Percentiles rank a stretch among this genome's conserved stretches.
Evolutionary conservation across 1,139 yeast genomes (phyloP).

Genomic region (Sugiyamaella paludigena): DNA sequence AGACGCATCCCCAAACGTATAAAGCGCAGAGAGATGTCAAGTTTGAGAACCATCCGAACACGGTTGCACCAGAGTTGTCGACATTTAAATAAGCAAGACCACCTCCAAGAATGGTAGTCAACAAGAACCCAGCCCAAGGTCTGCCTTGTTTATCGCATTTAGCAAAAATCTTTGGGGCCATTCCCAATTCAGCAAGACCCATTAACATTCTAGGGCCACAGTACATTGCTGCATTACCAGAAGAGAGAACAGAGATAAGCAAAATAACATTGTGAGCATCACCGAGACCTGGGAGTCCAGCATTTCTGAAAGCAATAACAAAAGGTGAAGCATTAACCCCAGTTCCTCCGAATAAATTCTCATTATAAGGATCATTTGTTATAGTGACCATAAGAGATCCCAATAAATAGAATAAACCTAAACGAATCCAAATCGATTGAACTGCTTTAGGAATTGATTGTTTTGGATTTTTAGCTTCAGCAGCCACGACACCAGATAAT

Average conservation of each 20-base stretch:
- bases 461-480: conserved; percentile 76
- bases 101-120: conserved; percentile 48
- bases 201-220: conserved; percentile 56
- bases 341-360: conserved; percentile 43
- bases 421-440: conserved; percentile 72
- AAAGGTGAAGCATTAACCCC: conserved; percentile 77
- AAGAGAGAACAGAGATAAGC: conserved; percentile 63
- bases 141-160: conserved; percentile 53
- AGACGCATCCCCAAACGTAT: conserved; percentile 64
- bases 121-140: conserved; percentile 49
- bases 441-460: conserved; percentile 74
- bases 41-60: conserved; percentile 69
- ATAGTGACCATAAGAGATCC: conserved; percentile 69
- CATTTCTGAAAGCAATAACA: conserved; percentile 58
- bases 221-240: conserved; percentile 68
- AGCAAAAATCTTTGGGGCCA: conserved; percentile 47
- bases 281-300: conserved; percentile 66
- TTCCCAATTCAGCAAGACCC: conserved; percentile 56
- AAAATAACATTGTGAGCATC: conserved; percentile 60
- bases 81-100: conserved; percentile 55
- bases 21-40: conserved; percentile 76
- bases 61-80: conserved; percentile 59
- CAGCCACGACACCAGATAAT: conserved; percentile 68
- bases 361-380: conserved; percentile 71
- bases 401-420: conserved; percentile 62